Evolutionary conservation across 345 rosid species (phyloP).

Genomic region (Erucastrum elatum): DNA sequence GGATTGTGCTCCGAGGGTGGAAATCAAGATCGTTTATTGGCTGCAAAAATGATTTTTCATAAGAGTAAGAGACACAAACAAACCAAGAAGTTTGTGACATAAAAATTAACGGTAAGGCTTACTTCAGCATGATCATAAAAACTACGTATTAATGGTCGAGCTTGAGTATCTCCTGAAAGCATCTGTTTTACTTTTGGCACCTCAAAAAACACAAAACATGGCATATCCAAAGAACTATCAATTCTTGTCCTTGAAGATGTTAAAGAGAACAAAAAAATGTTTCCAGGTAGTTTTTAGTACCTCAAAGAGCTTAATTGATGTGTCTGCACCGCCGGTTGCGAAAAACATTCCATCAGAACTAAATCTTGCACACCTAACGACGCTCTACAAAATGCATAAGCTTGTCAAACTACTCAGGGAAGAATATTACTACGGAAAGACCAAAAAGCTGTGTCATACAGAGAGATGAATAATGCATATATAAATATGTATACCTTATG

Average conservation of each 20-base stretch:
- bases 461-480: not conserved
- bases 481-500: conserved; percentile 56
- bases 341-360: conserved; percentile 83
- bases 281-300: conserved; percentile 31
- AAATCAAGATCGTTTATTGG: conserved; percentile 85
- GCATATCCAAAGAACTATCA: conserved; percentile 20
- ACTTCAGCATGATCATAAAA: conserved; percentile 86
- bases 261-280: not conserved
- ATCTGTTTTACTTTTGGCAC: conserved; percentile 80
- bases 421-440: not conserved
- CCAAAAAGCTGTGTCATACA: not conserved
- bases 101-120: conserved; percentile 7
- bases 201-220: conserved; percentile 39
- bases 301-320: conserved; percentile 87
- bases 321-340: conserved; percentile 89
- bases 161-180: conserved; percentile 69
- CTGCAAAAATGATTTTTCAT: conserved; percentile 44
- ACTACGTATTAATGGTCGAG: conserved; percentile 71
- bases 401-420: not conserved
- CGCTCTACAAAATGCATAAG: conserved; percentile 47
- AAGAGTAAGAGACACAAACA: not conserved
- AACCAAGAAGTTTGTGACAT: not conserved
- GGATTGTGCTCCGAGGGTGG: conserved; percentile 73
- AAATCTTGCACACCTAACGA: conserved; percentile 88
- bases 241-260: not conserved